Evolutionary conservation across 164 flowering plant genomes (phyloP).

Genomic region (Berberis thunbergii): DNA sequence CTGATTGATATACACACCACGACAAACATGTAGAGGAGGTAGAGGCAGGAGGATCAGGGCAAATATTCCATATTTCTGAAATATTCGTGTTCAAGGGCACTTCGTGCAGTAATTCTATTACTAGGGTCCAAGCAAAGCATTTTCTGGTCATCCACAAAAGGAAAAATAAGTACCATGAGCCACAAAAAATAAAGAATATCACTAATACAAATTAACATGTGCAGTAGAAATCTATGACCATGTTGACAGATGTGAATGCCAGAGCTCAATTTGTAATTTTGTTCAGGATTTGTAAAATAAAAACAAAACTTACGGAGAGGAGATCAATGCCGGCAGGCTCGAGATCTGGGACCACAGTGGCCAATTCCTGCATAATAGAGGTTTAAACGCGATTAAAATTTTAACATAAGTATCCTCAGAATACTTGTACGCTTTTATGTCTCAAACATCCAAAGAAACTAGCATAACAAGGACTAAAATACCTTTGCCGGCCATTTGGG

Average conservation of each 20-base stretch:
- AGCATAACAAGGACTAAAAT: background rate
- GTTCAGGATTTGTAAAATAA: background rate
- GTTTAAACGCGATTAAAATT: slow-evolving; percentile 4
- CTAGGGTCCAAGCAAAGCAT: slow-evolving; percentile 92
- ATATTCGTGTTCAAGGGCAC: slow-evolving; percentile 87
- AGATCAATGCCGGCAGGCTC: slow-evolving; percentile 82
- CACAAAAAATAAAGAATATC: no score
- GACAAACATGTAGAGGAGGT: background rate
- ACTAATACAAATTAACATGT: no score
- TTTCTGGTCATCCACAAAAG: slow-evolving; percentile 37
- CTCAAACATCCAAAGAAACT: background rate
- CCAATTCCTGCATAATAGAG: slow-evolving; percentile 45
- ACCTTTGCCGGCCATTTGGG: slow-evolving; percentile 93
- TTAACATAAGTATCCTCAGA: background rate
- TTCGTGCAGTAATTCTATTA: slow-evolving; percentile 84
- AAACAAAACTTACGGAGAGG: slow-evolving; percentile 56
- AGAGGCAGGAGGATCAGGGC: background rate
- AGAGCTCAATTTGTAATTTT: background rate
- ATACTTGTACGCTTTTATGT: background rate
- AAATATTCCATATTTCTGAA: slow-evolving; percentile 48
- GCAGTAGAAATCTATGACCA: background rate
- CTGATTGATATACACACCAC: background rate
- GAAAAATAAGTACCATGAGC: background rate
- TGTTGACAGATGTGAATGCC: background rate
- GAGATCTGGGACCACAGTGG: slow-evolving; percentile 65